Evolutionary conservation across 352 stramenopile species (phyloP).

Genomic region (Phytophthora kernoviae): DNA sequence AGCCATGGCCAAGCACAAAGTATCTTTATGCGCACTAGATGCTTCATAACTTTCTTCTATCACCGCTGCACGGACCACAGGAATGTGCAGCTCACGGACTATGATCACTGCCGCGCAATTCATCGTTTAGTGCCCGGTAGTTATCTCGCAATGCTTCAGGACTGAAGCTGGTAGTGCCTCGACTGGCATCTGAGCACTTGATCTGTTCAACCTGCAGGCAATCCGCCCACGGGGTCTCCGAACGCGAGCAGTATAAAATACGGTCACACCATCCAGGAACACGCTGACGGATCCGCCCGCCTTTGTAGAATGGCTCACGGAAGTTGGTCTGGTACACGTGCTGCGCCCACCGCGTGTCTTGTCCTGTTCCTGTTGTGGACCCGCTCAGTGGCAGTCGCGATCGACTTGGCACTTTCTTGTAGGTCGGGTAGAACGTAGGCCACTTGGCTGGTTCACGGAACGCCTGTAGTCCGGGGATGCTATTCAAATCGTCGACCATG

Average conservation of each 20-base stretch:
- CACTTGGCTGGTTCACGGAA: conserved; percentile 69
- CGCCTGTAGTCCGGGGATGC: conserved; percentile 34
- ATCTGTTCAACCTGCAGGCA: conserved; percentile 48
- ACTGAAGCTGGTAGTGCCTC: conserved; percentile 16
- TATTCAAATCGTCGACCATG: conserved; percentile 56
- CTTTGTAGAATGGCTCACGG: conserved; percentile 79
- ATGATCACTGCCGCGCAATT: conserved; percentile 65
- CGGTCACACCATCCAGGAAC: conserved; percentile 76
- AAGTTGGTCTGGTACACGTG: conserved; percentile 59
- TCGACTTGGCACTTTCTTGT: conserved; percentile 68
- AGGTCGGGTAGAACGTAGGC: conserved; percentile 78
- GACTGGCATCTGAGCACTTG: conserved; percentile 23
- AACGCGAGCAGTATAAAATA: conserved; percentile 57
- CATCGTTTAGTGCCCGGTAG: conserved; percentile 66
- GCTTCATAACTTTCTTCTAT: too few relatives aligned
- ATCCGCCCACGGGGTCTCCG: conserved; percentile 8
- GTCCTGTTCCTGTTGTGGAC: conserved; percentile 24
- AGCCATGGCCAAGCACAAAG: conserved; percentile 13
- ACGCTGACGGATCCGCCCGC: conserved; percentile 59
- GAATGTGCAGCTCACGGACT: conserved; percentile 67
- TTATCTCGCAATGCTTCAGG: conserved; percentile 43
- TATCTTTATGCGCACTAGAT: neutral
- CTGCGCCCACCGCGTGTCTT: conserved; percentile 50
- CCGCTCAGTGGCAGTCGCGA: conserved; percentile 30
- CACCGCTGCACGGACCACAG: conserved; percentile 37